Evolutionary conservation across 192 early-diverging fungal genomes (phyloP).

Genomic region (Allomyces javanicus): DNA sequence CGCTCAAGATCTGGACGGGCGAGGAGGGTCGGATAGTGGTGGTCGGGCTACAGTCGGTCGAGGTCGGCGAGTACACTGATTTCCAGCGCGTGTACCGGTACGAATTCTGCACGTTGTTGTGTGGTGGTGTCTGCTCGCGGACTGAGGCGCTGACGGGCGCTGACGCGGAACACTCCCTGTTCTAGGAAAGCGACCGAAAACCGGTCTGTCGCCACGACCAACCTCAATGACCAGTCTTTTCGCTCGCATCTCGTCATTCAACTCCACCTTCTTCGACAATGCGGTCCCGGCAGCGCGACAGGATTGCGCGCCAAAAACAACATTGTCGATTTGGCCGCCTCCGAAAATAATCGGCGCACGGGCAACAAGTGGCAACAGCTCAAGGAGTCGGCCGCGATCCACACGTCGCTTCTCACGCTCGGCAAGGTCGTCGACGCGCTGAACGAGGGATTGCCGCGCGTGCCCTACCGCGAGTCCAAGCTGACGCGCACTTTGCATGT

Average conservation of each 20-base stretch:
- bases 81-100: slow-evolving; percentile 20
- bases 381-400: slow-evolving; percentile 43
- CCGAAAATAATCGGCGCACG: slow-evolving; percentile 42
- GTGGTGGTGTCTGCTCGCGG: slow-evolving; percentile 30
- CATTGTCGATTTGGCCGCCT: slow-evolving; percentile 44
- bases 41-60: no score
- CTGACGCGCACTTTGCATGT: slow-evolving; percentile 42
- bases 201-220: slow-evolving; percentile 38
- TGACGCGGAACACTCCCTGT: slow-evolving; percentile 1
- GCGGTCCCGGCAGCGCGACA: slow-evolving; percentile 23
- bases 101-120: no score
- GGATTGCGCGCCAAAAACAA: slow-evolving; percentile 27
- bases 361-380: slow-evolving; percentile 35
- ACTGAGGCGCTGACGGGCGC: slow-evolving; percentile 4
- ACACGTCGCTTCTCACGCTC: slow-evolving; percentile 39
- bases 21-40: no score
- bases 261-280: no score
- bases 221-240: slow-evolving; percentile 37
- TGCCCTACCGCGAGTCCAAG: slow-evolving; percentile 45
- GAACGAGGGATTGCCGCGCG: no score
- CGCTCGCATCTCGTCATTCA: slow-evolving; percentile 43
- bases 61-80: no score
- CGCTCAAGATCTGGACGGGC: no score
- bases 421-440: slow-evolving; percentile 43
- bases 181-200: slow-evolving; percentile 20